A percentile compares a stretch with the other conserved stretches of the same genome.
phyloP scores from a whole-genome alignment of 768 basidiomycete species.

The Amanita fuliginea region DNA sequence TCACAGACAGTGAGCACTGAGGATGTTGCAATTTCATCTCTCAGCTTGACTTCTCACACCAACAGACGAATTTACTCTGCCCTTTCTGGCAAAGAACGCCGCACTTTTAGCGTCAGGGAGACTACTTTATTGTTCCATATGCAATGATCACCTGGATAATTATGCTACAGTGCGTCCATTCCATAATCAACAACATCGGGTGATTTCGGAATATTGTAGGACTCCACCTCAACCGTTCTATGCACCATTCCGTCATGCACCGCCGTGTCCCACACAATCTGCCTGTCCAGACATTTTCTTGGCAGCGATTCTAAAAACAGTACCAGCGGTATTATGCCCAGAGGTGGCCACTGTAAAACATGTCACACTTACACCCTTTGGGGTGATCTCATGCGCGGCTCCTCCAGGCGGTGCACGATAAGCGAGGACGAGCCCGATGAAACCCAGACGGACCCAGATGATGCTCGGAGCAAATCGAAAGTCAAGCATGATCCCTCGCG shows the following conservation, averaged over 20 bases:
- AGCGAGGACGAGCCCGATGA: conserved; percentile 19
- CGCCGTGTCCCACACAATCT: conserved; percentile 45
- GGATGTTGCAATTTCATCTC: neutral
- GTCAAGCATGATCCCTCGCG: neutral
- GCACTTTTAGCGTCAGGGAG: conserved; percentile 25
- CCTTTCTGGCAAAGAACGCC: conserved; percentile 37
- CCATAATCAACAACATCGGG: neutral
- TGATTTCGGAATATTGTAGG: conserved; percentile 20
- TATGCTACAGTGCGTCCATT: conserved; percentile 28
- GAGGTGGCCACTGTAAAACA: conserved; percentile 46
- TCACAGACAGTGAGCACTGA: conserved; percentile 46
- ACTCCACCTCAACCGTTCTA: conserved; percentile 37
- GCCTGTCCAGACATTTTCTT: conserved; percentile 41
- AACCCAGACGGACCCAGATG: neutral
- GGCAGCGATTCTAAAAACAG: conserved; percentile 11
- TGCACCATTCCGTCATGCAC: conserved; percentile 42
- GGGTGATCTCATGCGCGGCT: conserved; percentile 60
- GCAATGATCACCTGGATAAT: conserved; percentile 26
- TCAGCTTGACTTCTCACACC: neutral
- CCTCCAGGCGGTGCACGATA: conserved; percentile 35
- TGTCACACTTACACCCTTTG: conserved; percentile 50
- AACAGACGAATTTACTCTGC: conserved; percentile 36
- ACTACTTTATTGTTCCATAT: conserved; percentile 34
- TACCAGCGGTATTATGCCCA: conserved; percentile 33
- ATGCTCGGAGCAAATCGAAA: neutral